These are phyloP conservation scores for Kandelia obovata DNA, from an alignment of 345 rosid species.

Conservation along the genomic window DNA sequence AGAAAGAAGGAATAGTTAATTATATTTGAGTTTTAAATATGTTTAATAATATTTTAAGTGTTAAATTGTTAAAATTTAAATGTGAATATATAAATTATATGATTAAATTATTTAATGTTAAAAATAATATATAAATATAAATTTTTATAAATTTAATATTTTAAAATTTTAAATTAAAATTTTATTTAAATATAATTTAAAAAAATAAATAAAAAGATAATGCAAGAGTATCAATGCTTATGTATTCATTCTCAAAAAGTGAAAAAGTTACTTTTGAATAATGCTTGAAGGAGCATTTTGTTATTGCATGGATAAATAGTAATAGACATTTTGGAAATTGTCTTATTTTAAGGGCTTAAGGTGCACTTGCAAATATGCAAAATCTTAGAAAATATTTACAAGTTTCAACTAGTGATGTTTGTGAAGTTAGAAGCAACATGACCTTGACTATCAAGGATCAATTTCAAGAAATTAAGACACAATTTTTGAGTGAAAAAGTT, in stretches of 20 bases:
- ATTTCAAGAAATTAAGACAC: conserved; percentile 1
- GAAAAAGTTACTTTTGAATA: no score
- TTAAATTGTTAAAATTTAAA: no score
- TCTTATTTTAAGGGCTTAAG: background rate
- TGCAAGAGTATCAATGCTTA: no score
- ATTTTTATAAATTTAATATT: no score
- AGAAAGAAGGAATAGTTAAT: background rate
- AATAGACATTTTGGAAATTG: background rate
- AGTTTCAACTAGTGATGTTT: conserved; percentile 7
- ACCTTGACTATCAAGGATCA: background rate
- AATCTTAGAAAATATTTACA: background rate
- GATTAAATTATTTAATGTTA: no score
- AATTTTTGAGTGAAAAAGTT: background rate
- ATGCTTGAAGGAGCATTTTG: background rate
- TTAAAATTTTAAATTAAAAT: no score
- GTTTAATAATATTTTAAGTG: background rate
- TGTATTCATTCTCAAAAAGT: no score
- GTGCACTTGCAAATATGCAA: conserved; percentile 1
- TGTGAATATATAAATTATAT: no score
- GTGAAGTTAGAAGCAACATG: no score
- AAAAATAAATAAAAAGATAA: no score
- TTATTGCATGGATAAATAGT: conserved; percentile 2
- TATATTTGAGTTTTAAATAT: background rate
- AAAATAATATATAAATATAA: no score
- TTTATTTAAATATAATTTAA: no score